A percentile compares a stretch with the other conserved stretches of the same genome.
Conservation (phyloP, 768 basidiomycete species). For the Phlegmacium glaucopus region DNA sequence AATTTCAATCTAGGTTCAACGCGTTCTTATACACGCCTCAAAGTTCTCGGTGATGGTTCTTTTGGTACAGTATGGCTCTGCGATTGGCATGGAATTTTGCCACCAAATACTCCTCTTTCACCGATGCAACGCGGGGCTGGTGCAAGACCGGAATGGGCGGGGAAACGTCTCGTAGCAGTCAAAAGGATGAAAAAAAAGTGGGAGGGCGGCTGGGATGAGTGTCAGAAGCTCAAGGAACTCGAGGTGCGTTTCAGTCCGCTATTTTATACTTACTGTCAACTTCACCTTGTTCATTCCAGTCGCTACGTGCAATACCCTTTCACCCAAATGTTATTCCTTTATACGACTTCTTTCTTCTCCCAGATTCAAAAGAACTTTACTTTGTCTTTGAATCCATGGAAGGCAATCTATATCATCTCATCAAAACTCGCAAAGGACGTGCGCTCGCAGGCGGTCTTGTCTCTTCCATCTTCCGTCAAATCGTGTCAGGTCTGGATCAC, state of each 20-base stretch:
- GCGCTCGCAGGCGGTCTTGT: conserved; percentile 96
- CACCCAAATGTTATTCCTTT: conserved; percentile 98
- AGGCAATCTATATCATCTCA: conserved; percentile 98
- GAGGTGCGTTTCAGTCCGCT: conserved; percentile 53
- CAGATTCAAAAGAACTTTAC: conserved; percentile 92
- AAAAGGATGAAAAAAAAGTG: conserved; percentile 98
- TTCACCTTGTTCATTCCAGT: conserved; percentile 45
- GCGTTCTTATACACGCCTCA: conserved; percentile 91
- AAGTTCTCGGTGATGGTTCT: conserved; percentile 96
- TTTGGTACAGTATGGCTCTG: conserved; percentile 99
- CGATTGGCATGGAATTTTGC: conserved; percentile 97
- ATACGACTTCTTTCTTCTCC: conserved; percentile 99
- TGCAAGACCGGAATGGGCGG: conserved; percentile 89
- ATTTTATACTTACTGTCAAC: conserved; percentile 12
- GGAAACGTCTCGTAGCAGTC: conserved; percentile 92
- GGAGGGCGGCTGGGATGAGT: conserved; percentile 99
- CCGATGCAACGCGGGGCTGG: conserved; percentile 96
- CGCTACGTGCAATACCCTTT: conserved; percentile 88
- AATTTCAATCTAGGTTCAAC: conserved; percentile 58
- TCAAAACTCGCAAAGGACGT: conserved; percentile 93
- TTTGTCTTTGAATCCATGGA: conserved; percentile 99
- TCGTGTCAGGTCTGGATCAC: conserved; percentile 86
- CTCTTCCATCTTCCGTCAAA: conserved; percentile 91
- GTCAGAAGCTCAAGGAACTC: conserved; percentile 91
- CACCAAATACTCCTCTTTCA: conserved; percentile 85